Base-by-base conservation (phyloP, 441 rosid species). In the Eutrema salsugineum region DNA sequence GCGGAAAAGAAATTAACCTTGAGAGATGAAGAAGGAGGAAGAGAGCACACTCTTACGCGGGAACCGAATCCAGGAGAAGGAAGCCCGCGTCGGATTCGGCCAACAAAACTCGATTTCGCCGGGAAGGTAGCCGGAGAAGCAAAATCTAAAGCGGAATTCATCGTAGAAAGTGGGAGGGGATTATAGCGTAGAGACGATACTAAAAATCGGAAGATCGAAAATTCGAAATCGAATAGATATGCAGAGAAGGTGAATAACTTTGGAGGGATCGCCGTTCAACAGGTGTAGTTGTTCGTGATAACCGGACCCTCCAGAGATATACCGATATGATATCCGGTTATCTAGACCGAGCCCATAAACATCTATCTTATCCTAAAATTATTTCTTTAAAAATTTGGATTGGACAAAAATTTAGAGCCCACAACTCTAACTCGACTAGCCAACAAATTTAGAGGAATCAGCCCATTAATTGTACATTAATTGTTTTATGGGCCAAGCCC, bases 261-360 rank as follows among this genome's bases (percentile, higher is more conserved):
- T 76, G 79, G 79, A 70, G 47, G 19, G 1, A 56, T 70, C 79
- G 75, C 79, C 66, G 16, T 48, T 75, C 44, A 15, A 15, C 8
- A 5, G 20, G 14, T 32, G n/a, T 58, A 14, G 17, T 56, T 56
- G 43, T 27, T 33, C 56, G 22, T 47, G 8, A 56, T n/a, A 66
- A 73, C 77, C 72, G 61, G 8, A 20, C 3, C 16, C 11, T 11
- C 14, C 1, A 39, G 14, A 43, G 10, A 40, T 43, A 42, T 17
- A 67, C 71, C 71, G 71, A 20, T 9, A 8, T 10, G 10, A 15
- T 5, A 63, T 16, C 32, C 76, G 63, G 64, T 63, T 63, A 8
- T 20, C 7, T 42, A 22, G 9, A 61, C n/a, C 63, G 15, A 30
- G 11, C 4, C 16, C 7, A 22, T 1, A 22, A 22, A 22, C 24